Evolutionary conservation across 2,329 filamentous ascomycete genomes (phyloP).

Genomic region (Diatrype stigma): DNA sequence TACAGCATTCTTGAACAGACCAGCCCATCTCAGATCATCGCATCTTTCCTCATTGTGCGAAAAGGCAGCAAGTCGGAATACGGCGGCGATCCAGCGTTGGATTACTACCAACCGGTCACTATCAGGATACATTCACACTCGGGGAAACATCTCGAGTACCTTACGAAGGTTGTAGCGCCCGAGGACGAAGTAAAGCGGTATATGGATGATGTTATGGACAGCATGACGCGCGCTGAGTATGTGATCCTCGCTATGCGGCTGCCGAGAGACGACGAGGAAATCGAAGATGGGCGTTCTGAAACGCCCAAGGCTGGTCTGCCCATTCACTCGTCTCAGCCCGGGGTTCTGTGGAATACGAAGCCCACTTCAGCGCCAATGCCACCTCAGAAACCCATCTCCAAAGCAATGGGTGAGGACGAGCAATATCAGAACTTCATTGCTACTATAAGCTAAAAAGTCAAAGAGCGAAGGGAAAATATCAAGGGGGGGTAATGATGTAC

Average conservation of each 20-base stretch:
- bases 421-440: constrained; percentile 44
- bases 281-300: constrained; percentile 22
- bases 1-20: constrained; percentile 70
- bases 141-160: constrained; percentile 55
- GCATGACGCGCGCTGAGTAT: constrained; percentile 65
- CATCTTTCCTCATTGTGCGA: constrained; percentile 73
- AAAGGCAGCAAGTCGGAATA: constrained; percentile 65
- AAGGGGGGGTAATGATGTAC: constrained; percentile 4
- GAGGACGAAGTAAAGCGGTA: constrained; percentile 60
- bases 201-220: constrained; percentile 68
- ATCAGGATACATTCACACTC: constrained; percentile 54
- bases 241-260: constrained; percentile 64
- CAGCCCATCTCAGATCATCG: constrained; percentile 58
- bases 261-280: constrained; percentile 40
- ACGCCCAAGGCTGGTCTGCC: constrained; percentile 22
- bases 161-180: constrained; percentile 58
- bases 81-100: constrained; percentile 56
- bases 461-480: constrained; percentile 8
- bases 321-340: constrained; percentile 15
- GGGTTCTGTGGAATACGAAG: constrained; percentile 33
- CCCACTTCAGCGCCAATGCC: constrained; percentile 12
- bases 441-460: constrained; percentile 26
- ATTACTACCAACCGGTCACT: constrained; percentile 74
- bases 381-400: constrained; percentile 19
- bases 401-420: constrained; percentile 36